These are phyloP conservation scores for Hortiboletus flavorubellus DNA, from an alignment of 768 basidiomycete species.

Conservation along the genomic window DNA sequence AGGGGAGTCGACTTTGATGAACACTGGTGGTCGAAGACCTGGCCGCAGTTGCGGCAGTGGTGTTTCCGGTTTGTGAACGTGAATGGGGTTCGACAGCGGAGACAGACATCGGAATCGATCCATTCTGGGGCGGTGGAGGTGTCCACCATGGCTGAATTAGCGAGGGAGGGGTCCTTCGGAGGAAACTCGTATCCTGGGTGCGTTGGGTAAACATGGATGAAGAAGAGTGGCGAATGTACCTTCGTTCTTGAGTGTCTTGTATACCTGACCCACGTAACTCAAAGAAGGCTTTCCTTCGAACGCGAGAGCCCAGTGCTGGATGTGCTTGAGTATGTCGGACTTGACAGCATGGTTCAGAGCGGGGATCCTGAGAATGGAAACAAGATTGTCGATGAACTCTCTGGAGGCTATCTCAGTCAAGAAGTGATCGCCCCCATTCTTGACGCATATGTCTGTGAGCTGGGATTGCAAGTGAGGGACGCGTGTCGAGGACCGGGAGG, in stretches of 20 bases:
- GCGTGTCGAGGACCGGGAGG: not conserved
- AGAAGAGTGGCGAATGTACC: slow-evolving; percentile 43
- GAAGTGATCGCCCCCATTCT: slow-evolving; percentile 96
- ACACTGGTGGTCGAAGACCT: slow-evolving; percentile 93
- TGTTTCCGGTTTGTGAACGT: slow-evolving; percentile 96
- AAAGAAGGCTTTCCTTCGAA: slow-evolving; percentile 80
- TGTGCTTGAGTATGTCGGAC: slow-evolving; percentile 64
- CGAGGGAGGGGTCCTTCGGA: slow-evolving; percentile 64
- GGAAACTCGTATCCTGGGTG: slow-evolving; percentile 77
- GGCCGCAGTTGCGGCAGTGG: slow-evolving; percentile 97
- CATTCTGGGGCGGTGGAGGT: slow-evolving; percentile 93
- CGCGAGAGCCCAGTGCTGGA: slow-evolving; percentile 94
- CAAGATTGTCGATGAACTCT: slow-evolving; percentile 92
- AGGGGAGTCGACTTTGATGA: slow-evolving; percentile 80
- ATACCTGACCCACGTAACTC: slow-evolving; percentile 74
- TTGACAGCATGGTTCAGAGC: slow-evolving; percentile 79
- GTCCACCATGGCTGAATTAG: slow-evolving; percentile 83
- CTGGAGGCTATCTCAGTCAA: slow-evolving; percentile 78
- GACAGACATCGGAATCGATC: slow-evolving; percentile 94
- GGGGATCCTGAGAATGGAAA: slow-evolving; percentile 81
- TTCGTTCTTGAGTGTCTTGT: slow-evolving; percentile 70
- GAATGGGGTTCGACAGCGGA: slow-evolving; percentile 88
- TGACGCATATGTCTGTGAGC: slow-evolving; percentile 89
- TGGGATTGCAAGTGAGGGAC: slow-evolving; percentile 29
- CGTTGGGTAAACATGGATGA: not conserved